Evolutionary conservation across 805 yeast species (phyloP).

Genomic region (Candida fluviatilis): DNA sequence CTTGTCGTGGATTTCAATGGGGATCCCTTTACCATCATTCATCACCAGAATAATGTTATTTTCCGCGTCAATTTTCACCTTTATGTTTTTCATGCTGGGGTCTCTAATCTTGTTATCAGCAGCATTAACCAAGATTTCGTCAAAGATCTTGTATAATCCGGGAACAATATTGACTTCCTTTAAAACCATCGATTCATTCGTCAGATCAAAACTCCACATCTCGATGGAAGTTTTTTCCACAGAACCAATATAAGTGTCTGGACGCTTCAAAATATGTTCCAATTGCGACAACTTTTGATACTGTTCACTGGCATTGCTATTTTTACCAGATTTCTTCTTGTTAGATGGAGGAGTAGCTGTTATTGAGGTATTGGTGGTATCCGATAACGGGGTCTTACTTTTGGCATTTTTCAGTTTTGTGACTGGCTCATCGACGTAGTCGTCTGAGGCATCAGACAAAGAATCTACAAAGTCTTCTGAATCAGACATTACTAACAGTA

Average conservation of each 20-base stretch:
- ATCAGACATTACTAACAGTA: conserved; percentile 10
- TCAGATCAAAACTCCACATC: conserved; percentile 77
- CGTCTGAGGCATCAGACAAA: conserved; percentile 10
- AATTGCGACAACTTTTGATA: conserved; percentile 93
- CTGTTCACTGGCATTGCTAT: conserved; percentile 53
- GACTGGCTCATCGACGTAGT: conserved; percentile 15
- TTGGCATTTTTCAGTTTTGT: conserved; percentile 6
- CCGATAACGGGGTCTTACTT: conserved; percentile 17
- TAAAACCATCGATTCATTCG: conserved; percentile 36
- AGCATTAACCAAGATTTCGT: conserved; percentile 95
- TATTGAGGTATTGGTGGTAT: conserved; percentile 17
- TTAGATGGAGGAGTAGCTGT: conserved; percentile 11
- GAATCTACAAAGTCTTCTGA: conserved; percentile 6
- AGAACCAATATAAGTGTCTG: conserved; percentile 96
- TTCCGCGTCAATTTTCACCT: conserved; percentile 77
- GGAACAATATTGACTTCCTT: conserved; percentile 85
- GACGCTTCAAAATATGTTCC: conserved; percentile 94
- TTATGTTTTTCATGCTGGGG: conserved; percentile 80
- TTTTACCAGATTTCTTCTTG: conserved; percentile 10
- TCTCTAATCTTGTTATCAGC: conserved; percentile 98
- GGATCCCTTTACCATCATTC: conserved; percentile 95
- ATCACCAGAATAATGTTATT: conserved; percentile 70
- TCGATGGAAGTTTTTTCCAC: conserved; percentile 74
- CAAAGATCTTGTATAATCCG: conserved; percentile 93
- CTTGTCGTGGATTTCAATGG: conserved; percentile 86